Percentiles rank a stretch among this genome's conserved stretches.
Evolutionary conservation across 306 rosid species (phyloP).

Genomic region (Mimosa bimucronata): DNA sequence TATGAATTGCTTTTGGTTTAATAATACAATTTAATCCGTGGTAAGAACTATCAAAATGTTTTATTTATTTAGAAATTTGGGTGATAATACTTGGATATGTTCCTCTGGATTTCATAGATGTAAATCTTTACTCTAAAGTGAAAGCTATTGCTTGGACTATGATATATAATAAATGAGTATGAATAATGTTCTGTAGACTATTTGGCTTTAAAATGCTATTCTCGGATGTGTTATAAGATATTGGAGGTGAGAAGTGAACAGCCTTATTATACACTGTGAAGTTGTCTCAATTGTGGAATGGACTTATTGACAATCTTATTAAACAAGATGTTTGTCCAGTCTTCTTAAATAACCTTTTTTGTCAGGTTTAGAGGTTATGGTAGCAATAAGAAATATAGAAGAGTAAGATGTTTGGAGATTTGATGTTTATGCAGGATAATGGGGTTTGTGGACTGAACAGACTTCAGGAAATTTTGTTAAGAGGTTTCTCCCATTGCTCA

Average conservation of each 20-base stretch:
- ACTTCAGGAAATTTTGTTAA: neutral
- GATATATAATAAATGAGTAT: neutral
- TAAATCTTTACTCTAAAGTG: neutral
- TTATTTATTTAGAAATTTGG: constrained; percentile 12
- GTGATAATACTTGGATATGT: constrained; percentile 2
- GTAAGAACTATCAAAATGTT: constrained; percentile 15
- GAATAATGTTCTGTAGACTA: neutral
- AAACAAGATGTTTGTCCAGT: neutral
- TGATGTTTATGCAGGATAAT: neutral
- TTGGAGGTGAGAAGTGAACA: neutral
- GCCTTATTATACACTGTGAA: neutral
- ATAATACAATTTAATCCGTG: constrained; percentile 10
- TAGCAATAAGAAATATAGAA: neutral
- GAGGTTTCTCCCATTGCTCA: neutral
- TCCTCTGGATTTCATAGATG: neutral
- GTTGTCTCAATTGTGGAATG: neutral
- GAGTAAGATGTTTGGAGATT: neutral
- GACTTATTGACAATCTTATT: neutral
- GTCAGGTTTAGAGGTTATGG: neutral
- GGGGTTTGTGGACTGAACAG: neutral
- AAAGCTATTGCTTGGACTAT: neutral
- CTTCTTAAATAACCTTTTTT: neutral
- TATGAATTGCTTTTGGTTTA: constrained; percentile 16
- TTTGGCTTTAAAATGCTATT: neutral
- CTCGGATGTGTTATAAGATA: neutral